These are phyloP conservation scores for Parasarocladium wereldwijsianum DNA, from an alignment of 2,329 filamentous ascomycete genomes.

Conservation along the genomic window DNA sequence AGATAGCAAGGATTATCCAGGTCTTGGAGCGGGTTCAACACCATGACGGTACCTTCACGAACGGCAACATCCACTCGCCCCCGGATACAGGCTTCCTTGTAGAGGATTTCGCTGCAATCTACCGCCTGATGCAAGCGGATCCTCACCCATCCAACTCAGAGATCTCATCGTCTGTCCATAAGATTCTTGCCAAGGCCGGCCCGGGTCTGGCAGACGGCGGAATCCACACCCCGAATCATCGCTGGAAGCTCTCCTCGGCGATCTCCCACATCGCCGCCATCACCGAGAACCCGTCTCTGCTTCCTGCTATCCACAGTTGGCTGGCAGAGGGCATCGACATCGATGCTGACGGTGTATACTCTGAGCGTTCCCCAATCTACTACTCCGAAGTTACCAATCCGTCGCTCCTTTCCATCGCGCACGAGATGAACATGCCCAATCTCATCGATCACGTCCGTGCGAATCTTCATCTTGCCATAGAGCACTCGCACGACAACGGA, in stretches of 20 bases:
- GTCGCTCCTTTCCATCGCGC: constrained; percentile 8
- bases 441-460: constrained; percentile 7
- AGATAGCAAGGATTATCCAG: constrained; percentile 9
- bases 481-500: constrained; percentile 7
- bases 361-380: constrained; percentile 9
- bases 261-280: constrained; percentile 9
- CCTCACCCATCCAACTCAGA: constrained; percentile 5
- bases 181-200: constrained; percentile 8
- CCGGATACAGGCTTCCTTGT: constrained; percentile 10
- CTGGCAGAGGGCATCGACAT: constrained; percentile 10
- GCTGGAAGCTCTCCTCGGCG: constrained; percentile 9
- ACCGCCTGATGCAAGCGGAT: constrained; percentile 8
- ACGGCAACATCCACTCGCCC: constrained; percentile 10
- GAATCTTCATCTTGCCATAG: constrained; percentile 9
- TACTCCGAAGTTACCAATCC: constrained; percentile 9
- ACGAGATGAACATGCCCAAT: constrained; percentile 8
- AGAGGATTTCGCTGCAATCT: constrained; percentile 10
- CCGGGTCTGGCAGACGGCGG: constrained; percentile 8
- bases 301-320: constrained; percentile 9
- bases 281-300: constrained; percentile 7
- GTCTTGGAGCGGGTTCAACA: constrained; percentile 7
- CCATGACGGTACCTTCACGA: constrained; percentile 8
- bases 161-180: constrained; percentile 7
- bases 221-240: constrained; percentile 10
- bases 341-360: constrained; percentile 10